These are phyloP conservation scores for Amoeboradix gromovi DNA, from an alignment of 371 early-diverging fungal genomes.

Conservation along the genomic window DNA sequence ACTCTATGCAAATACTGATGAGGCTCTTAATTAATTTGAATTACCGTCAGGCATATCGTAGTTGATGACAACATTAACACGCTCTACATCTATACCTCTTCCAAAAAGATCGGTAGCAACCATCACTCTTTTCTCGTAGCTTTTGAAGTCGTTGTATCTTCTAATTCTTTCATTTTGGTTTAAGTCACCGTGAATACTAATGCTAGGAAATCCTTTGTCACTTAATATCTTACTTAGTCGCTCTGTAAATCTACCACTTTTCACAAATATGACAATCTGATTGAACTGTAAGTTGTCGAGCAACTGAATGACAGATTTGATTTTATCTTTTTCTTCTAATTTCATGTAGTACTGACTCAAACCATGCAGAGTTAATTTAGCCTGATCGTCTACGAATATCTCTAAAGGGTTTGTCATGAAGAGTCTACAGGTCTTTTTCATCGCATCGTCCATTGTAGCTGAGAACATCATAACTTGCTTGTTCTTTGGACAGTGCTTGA, in stretches of 20 bases:
- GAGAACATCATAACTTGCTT: conserved; percentile 97
- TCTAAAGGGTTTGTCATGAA: conserved; percentile 91
- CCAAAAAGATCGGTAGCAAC: conserved; percentile 95
- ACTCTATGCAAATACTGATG: conserved; percentile 18
- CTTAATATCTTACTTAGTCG: conserved; percentile 55
- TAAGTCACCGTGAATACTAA: conserved; percentile 71
- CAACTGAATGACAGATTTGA: conserved; percentile 68
- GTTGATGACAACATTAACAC: conserved; percentile 96
- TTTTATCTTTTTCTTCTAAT: conserved; percentile 59
- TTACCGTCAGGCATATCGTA: conserved; percentile 77
- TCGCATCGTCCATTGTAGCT: conserved; percentile 74
- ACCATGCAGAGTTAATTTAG: conserved; percentile 88
- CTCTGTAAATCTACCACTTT: conserved; percentile 56
- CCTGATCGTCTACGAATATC: conserved; percentile 91
- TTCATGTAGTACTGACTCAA: conserved; percentile 79
- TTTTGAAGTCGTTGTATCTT: conserved; percentile 82
- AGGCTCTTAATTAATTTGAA: background rate
- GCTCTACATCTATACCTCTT: conserved; percentile 93
- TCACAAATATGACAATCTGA: conserved; percentile 72
- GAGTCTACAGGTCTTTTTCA: conserved; percentile 67
- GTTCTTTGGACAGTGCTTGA: conserved; percentile 65
- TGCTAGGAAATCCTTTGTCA: conserved; percentile 72
- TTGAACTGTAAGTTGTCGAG: conserved; percentile 78
- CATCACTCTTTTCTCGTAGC: conserved; percentile 70
- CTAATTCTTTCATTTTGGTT: conserved; percentile 61